Evolutionary conservation across 768 basidiomycete genomes (phyloP), one percentile per base, ranked within the genome.

Genomic region (Calocybe indica): DNA sequence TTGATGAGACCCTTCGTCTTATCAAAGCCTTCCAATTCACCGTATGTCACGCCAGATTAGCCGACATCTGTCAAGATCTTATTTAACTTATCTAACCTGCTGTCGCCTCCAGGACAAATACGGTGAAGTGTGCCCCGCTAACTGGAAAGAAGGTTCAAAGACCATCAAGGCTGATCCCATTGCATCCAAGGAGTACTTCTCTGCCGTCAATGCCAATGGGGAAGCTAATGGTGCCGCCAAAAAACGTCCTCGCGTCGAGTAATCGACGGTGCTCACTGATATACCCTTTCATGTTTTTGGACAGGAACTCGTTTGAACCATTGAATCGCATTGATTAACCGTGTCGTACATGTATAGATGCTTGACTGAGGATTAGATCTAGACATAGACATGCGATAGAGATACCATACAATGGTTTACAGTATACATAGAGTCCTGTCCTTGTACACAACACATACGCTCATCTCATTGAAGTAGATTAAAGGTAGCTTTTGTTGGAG

Each of bases 1-100:
- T 95, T 46, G 92, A 92, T 34, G 93, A 96, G 72, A 93, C 92
- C 1, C 56, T 93, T 45, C 86, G 93, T 50, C 81, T 96, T 42
- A 72, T 96, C 69, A 83, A 94, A 67, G 93, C 93, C 14, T 93
- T 95, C 85, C 92, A 94, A 61, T 92, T 87, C 66, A 82, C 81
- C 9, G 88, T 89, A 60, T 37, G 82, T 28, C 9, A 38, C 15
- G 28, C 10, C n/a, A 39, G n/a, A 46, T 9, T 44, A 14, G 4
- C 7, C 39, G 32, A 13, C 40, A 32, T 40, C 39, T 40, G 38
- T 7, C 29, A 43, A 48, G 50, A 36, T 44, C 36, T 41, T 38
- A 13, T 37, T 10, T 15, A 12, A 42, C 36, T 41, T 38, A 13
- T 37, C 12, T 15, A 12, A 42, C 37, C 30, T 48, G 12, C 47